A percentile compares a stretch with the other conserved stretches of the same genome.
phyloP scores from a whole-genome alignment of 495 filamentous ascomycete species.

The Daldinia vernicosa region DNA sequence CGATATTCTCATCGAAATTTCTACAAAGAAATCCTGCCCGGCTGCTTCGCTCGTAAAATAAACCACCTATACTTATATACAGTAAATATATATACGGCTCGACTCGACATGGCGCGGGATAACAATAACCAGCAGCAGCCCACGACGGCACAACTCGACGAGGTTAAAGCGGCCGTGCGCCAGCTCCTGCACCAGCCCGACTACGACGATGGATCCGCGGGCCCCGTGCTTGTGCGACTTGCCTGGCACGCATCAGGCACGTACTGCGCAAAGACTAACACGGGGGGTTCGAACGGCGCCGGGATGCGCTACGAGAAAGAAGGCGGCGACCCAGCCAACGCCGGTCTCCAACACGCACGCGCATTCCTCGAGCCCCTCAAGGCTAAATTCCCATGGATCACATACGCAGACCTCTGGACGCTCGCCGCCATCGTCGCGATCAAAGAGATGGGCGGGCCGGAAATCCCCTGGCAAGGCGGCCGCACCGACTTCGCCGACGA shows the following conservation, averaged over 20 bases:
- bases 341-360: conserved; percentile 68
- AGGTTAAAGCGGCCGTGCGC: conserved; percentile 25
- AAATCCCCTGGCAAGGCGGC: conserved; percentile 62
- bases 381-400: conserved; percentile 66
- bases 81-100: neutral
- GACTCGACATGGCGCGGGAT: conserved; percentile 12
- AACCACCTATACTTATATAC: neutral
- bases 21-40: neutral
- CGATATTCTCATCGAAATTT: neutral
- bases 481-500: conserved; percentile 68
- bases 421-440: conserved; percentile 67
- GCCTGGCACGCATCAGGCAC: conserved; percentile 72
- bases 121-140: conserved; percentile 18
- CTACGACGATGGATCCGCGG: conserved; percentile 71
- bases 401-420: conserved; percentile 71
- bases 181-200: conserved; percentile 62
- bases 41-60: neutral
- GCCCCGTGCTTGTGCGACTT: conserved; percentile 68
- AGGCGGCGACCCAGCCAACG: conserved; percentile 70
- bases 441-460: conserved; percentile 65
- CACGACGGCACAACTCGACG: conserved; percentile 23
- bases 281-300: conserved; percentile 70
- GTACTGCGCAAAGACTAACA: conserved; percentile 65
- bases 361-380: conserved; percentile 70
- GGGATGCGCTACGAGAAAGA: conserved; percentile 72